Conservation (phyloP, 2,329 filamentous ascomycete species). For the Chaetomiaceae sp. region DNA sequence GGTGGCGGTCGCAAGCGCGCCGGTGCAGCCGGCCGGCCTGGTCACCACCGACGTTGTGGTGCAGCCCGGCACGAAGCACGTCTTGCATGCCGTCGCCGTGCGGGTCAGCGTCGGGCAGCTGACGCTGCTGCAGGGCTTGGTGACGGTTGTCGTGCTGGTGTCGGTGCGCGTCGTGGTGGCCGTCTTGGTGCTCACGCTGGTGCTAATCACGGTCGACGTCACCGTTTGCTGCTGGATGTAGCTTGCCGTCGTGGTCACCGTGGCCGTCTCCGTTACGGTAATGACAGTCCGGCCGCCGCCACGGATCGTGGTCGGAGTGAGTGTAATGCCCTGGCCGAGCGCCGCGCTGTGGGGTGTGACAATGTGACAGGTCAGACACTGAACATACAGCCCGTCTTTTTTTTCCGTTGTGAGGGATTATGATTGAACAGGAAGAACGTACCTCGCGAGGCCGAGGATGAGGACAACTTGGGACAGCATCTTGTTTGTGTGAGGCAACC, state of each 20-base stretch:
- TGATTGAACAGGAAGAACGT: neutral
- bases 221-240: conserved; percentile 13
- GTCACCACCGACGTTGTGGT: conserved; percentile 20
- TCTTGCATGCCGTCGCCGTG: conserved; percentile 22
- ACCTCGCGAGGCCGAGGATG: conserved; percentile 16
- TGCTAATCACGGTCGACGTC: conserved; percentile 9
- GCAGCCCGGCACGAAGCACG: conserved; percentile 24
- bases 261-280: conserved; percentile 9
- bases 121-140: conserved; percentile 16
- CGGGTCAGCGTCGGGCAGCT: conserved; percentile 23
- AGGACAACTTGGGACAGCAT: conserved; percentile 15
- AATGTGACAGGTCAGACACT: neutral
- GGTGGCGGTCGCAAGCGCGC: conserved; percentile 21
- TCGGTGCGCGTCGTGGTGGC: conserved; percentile 3
- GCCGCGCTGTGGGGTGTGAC: conserved; percentile 10
- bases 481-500: conserved; percentile 3
- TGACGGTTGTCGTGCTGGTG: conserved; percentile 11
- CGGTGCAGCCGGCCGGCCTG: conserved; percentile 19
- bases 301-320: conserved; percentile 19
- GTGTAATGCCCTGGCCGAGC: conserved; percentile 19
- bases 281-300: conserved; percentile 12
- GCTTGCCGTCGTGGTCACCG: conserved; percentile 11
- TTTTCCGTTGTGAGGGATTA: too few species aligned
- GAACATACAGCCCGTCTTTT: neutral
- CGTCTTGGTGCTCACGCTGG: conserved; percentile 7